These are phyloP conservation scores for Fusarium anthophilum DNA, from an alignment of 2,329 filamentous ascomycete genomes.

Conservation along the genomic window DNA sequence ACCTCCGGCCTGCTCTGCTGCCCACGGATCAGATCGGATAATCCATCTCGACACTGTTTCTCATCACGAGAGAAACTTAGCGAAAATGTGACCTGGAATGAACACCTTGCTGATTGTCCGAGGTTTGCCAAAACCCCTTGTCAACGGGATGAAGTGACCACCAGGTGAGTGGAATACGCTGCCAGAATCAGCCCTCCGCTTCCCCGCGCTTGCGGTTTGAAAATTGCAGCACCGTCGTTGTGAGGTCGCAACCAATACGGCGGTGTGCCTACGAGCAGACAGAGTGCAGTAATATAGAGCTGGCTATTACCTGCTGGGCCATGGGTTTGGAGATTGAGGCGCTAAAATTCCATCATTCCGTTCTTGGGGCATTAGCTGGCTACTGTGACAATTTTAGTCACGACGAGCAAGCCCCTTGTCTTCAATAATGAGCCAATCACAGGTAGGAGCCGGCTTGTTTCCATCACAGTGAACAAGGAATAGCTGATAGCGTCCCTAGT, in stretches of 20 bases:
- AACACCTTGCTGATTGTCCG: background rate
- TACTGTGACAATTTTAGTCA: constrained; percentile 39
- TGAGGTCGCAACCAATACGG: constrained; percentile 30
- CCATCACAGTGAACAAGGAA: constrained; percentile 34
- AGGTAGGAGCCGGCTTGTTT: constrained; percentile 2
- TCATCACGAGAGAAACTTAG: background rate
- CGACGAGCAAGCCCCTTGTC: constrained; percentile 27
- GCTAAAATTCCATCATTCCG: constrained; percentile 34
- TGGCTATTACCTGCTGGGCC: constrained; percentile 23
- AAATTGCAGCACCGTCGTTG: constrained; percentile 10
- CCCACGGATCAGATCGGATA: background rate
- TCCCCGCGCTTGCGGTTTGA: constrained; percentile 26
- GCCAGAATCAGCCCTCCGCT: constrained; percentile 17
- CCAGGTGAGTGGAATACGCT: constrained; percentile 13
- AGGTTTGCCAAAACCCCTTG: constrained; percentile 1
- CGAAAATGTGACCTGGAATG: background rate
- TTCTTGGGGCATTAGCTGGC: constrained; percentile 17
- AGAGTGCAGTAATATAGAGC: constrained; percentile 32
- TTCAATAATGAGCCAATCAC: constrained; percentile 31
- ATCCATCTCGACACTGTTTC: background rate
- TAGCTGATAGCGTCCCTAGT: constrained; percentile 4
- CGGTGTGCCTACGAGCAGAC: constrained; percentile 35
- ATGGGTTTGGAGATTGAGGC: constrained; percentile 21
- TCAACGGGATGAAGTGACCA: background rate
- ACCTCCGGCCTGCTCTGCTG: background rate